A percentile compares a stretch with the other conserved stretches of the same genome.
Evolutionary conservation across 2,329 filamentous ascomycete species (phyloP).

Genomic region (Coniella lustricola): DNA sequence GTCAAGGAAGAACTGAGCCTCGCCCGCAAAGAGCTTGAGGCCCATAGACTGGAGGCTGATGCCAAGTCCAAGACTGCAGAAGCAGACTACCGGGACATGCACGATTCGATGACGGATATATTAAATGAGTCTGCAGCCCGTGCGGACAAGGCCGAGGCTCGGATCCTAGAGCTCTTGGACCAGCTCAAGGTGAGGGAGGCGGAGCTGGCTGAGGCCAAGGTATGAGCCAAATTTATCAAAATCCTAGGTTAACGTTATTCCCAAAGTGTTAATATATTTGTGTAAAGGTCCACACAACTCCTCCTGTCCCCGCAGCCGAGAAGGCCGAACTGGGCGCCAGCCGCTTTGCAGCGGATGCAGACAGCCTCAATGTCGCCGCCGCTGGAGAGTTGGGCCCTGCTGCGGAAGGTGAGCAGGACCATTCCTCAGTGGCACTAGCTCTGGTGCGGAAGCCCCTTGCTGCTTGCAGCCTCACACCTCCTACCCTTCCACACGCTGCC

Average conservation of each 20-base stretch:
- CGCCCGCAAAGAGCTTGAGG: slow-evolving; percentile 46
- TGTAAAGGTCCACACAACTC: slow-evolving; percentile 37
- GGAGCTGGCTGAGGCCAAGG: slow-evolving; percentile 55
- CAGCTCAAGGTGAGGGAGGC: slow-evolving; percentile 57
- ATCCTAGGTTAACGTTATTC: background rate
- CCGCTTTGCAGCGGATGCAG: slow-evolving; percentile 40
- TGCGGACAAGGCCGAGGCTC: slow-evolving; percentile 42
- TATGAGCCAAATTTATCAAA: slow-evolving; percentile 23
- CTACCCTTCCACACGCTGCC: slow-evolving; percentile 15
- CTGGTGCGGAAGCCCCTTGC: slow-evolving; percentile 54
- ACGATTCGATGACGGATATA: slow-evolving; percentile 53
- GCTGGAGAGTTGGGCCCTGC: slow-evolving; percentile 25
- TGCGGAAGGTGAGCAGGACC: slow-evolving; percentile 53
- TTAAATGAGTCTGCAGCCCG: slow-evolving; percentile 52
- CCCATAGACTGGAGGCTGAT: slow-evolving; percentile 43
- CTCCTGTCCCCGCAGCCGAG: slow-evolving; percentile 23
- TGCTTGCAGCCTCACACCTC: slow-evolving; percentile 28
- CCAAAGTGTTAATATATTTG: background rate
- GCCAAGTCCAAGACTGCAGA: slow-evolving; percentile 47
- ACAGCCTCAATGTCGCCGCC: slow-evolving; percentile 20
- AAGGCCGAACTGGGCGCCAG: slow-evolving; percentile 48
- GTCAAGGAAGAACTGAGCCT: slow-evolving; percentile 40
- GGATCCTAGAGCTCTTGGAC: slow-evolving; percentile 43
- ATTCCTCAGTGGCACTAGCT: slow-evolving; percentile 59
- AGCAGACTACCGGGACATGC: slow-evolving; percentile 56